Evolutionary conservation across 495 filamentous ascomycete genomes (phyloP), one percentile per base, ranked within the genome.

Genomic region (Penicillium coprophilum): DNA sequence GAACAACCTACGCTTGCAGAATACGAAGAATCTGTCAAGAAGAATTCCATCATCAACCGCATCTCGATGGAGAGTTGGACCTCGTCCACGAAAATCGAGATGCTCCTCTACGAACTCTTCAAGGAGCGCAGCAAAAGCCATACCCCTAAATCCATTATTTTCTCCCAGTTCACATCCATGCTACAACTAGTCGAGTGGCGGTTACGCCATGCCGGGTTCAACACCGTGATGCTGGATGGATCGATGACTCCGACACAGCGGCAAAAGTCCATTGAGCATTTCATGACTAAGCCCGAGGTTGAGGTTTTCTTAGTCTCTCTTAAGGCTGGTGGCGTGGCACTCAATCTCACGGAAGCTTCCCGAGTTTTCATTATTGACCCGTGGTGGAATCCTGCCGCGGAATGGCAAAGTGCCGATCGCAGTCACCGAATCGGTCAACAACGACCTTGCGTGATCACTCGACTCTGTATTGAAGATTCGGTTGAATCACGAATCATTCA

Each of bases 11-110:
- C 92, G 46, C 89, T 96, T 39, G 93, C 94, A 70, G 90, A 96
- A 71, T 89, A 96, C 53, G 86, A 89, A 64, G 81, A 83, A 17
- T 66, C 81, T 24, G 83, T 96, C 28, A 96, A 96, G 81, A 96
- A 96, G 69, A 89, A 83, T 6, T 94, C 90, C 10, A 97, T 98
- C 71, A 96, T 96, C 77, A 96, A 96, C 70, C 88, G 94, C 39
- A 97, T 97, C 67, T 87, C 90, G 65, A 96, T 97, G 93, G 89
- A 92, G 59, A 85, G 96, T 60, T 98, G 94, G 94, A 96, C 90
- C 2, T 95, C 90, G 1, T 96, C 91, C 3, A 96, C 93, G 43
- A 98, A 98, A 76, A 98, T 98, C 60, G 94, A 98, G 77, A 87
- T 92, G 65, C 82, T 97, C 12, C 85, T 97, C 13, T 93, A 96